Evolutionary conservation across 2,329 filamentous ascomycete species (phyloP).

Genomic region (Sarocladium kiliense): DNA sequence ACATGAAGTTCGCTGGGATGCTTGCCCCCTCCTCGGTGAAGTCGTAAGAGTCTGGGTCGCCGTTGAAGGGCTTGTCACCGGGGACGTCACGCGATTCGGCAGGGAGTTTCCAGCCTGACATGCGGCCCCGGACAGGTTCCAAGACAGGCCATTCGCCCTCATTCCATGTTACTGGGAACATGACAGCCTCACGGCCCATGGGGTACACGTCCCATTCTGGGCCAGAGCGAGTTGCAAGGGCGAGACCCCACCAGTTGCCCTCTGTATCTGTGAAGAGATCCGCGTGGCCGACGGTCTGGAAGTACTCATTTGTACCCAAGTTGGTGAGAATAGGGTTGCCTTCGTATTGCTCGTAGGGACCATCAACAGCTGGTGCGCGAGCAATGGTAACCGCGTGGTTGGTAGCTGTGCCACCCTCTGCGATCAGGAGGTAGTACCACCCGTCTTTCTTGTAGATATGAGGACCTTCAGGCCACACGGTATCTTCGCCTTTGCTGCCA

Average conservation of each 20-base stretch:
- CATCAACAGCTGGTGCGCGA: constrained; percentile 25
- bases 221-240: constrained; percentile 24
- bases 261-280: constrained; percentile 25
- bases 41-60: constrained; percentile 31
- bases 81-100: constrained; percentile 20
- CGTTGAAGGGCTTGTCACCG: constrained; percentile 31
- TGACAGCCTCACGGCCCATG: constrained; percentile 41
- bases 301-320: constrained; percentile 20
- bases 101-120: constrained; percentile 32
- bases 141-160: constrained; percentile 43
- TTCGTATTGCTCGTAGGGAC: constrained; percentile 29
- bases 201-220: constrained; percentile 26
- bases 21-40: constrained; percentile 30
- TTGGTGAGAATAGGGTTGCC: constrained; percentile 34
- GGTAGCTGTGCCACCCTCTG: constrained; percentile 37
- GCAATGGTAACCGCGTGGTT: constrained; percentile 32
- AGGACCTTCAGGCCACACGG: constrained; percentile 42
- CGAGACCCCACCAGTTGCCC: constrained; percentile 43
- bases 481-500: constrained; percentile 31
- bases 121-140: constrained; percentile 19
- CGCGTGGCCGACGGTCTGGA: constrained; percentile 26
- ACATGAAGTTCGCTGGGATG: constrained; percentile 39
- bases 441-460: constrained; percentile 39
- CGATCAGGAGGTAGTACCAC: constrained; percentile 39
- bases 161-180: constrained; percentile 43